Evolutionary conservation across 352 stramenopile species (phyloP).

Genomic region (Phytophthora rubi): DNA sequence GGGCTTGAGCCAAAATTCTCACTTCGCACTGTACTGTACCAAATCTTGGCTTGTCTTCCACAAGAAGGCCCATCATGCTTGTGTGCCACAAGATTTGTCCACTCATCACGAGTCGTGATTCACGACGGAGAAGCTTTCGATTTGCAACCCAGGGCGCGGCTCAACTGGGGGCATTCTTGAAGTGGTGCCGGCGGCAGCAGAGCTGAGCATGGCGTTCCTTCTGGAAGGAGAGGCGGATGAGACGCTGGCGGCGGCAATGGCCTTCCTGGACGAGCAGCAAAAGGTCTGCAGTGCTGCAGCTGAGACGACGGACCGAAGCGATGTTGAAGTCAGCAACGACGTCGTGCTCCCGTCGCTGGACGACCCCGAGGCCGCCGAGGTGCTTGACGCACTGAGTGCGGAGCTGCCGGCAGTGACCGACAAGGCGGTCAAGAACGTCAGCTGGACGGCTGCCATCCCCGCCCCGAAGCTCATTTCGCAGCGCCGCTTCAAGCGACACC

Average conservation of each 20-base stretch:
- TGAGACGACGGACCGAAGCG: background rate
- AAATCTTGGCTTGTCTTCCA: background rate
- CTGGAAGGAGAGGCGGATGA: constrained; percentile 36
- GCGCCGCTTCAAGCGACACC: constrained; percentile 25
- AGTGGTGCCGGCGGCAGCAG: constrained; percentile 5
- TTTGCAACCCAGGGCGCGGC: background rate
- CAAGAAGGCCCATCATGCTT: background rate
- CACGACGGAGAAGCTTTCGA: constrained; percentile 2
- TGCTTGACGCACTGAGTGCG: constrained; percentile 34
- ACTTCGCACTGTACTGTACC: no score
- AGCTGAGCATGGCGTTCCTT: constrained; percentile 32
- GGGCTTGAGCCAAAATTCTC: no score
- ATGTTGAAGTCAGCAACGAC: constrained; percentile 3
- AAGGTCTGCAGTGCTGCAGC: background rate
- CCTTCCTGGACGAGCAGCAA: constrained; percentile 35
- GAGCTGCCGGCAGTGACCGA: constrained; percentile 14
- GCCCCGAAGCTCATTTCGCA: constrained; percentile 15
- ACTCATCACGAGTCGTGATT: constrained; percentile 11
- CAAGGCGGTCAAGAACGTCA: constrained; percentile 21
- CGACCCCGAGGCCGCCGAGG: constrained; percentile 24
- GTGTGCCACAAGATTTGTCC: constrained; percentile 17
- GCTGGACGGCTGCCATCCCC: constrained; percentile 4
- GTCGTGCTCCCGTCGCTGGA: constrained; percentile 20
- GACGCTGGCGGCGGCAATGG: constrained; percentile 33
- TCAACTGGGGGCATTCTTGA: constrained; percentile 17